Base-by-base conservation (phyloP, 495 filamentous ascomycete genomes). In the Chaetomium fimeti region DNA sequence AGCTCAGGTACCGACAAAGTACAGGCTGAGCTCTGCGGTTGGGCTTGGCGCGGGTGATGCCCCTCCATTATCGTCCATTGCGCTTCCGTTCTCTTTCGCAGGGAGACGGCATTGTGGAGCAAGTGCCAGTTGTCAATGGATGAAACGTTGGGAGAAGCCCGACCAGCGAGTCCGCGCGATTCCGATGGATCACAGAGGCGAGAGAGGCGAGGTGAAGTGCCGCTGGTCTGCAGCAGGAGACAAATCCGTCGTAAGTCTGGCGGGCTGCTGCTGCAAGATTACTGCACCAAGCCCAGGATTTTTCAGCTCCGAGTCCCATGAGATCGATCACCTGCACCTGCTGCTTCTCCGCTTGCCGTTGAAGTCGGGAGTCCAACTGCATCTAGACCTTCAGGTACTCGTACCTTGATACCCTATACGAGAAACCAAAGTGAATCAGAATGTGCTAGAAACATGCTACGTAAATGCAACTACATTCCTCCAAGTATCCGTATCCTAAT, bases 271-370 rank as follows among this genome's bases (percentile, higher is more conserved):
- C 47, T 15, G 25, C 32, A 36, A 36, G 32, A 5, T 36, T 5
- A 54, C 52, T 36, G 52, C 29, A 40, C 18, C 53, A 15, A 11
- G 8, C 7, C 6, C 2, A 24, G 29, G 53, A 22, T 56, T 56
- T 56, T 15, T 55, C 53, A 56, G 53, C 53, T 56, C 29, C 32
- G 32, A 36, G 32, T 36, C 32, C 20, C 29, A 22, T 38, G 53
- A n/a, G n/a, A 54, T 54, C 51, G 27, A 54, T 54, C 51, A 54
- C 51, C 51, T 54, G 51, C 13, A n/a, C 32, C 32, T 36, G 32
- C 24, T 32, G 25, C 27, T 54, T 54, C 51, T 29, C 45, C 45
- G 18, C 45, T 49, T 49, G 45, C 20, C 45, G 45, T 24, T 48
- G 18, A n/a, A 5, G 18, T 36, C 32, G 32, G 32, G 32, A 36